Evolutionary conservation across 2,329 filamentous ascomycete species (phyloP).

Genomic region (Pleomassaria siparia): DNA sequence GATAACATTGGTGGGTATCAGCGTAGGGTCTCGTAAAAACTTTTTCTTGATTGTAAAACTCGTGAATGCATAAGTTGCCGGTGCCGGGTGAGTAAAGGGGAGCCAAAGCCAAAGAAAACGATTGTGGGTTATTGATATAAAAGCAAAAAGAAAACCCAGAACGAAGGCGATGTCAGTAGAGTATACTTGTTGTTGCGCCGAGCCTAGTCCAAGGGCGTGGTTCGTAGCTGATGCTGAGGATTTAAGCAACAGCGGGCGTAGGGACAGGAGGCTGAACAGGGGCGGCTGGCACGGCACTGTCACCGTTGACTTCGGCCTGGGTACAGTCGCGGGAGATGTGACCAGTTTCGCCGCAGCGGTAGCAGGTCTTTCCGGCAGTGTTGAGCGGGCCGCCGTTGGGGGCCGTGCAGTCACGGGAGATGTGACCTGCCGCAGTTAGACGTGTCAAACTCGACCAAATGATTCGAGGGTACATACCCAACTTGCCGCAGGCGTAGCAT

Average conservation of each 20-base stretch:
- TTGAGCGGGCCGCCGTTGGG: slow-evolving; percentile 95
- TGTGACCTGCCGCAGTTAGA: slow-evolving; percentile 62
- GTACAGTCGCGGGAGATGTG: slow-evolving; percentile 97
- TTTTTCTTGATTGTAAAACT: slow-evolving; percentile 41
- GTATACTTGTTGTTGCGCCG: slow-evolving; percentile 10
- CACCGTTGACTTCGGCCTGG: slow-evolving; percentile 63
- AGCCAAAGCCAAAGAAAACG: slow-evolving; percentile 29
- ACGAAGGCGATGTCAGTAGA: slow-evolving; percentile 10
- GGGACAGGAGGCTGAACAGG: slow-evolving; percentile 44
- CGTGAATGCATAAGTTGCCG: slow-evolving; percentile 43
- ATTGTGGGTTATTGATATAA: slow-evolving; percentile 26
- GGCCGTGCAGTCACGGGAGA: slow-evolving; percentile 91
- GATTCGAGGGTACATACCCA: slow-evolving; percentile 41
- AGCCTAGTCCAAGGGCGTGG: slow-evolving; percentile 22
- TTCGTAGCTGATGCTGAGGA: slow-evolving; percentile 4
- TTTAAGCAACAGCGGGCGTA: slow-evolving; percentile 44
- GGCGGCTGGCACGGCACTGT: slow-evolving; percentile 35
- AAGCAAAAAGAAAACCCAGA: slow-evolving; percentile 16
- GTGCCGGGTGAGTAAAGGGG: slow-evolving; percentile 24
- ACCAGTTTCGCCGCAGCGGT: slow-evolving; percentile 92
- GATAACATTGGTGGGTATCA: slow-evolving; percentile 49
- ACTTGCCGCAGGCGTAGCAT: slow-evolving; percentile 95
- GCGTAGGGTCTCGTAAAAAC: slow-evolving; percentile 46
- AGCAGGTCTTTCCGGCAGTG: slow-evolving; percentile 97
- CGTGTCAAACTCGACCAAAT: background rate